Base-by-base conservation (phyloP, 2,329 filamentous ascomycete species). In the Ascochyta pisi region DNA sequence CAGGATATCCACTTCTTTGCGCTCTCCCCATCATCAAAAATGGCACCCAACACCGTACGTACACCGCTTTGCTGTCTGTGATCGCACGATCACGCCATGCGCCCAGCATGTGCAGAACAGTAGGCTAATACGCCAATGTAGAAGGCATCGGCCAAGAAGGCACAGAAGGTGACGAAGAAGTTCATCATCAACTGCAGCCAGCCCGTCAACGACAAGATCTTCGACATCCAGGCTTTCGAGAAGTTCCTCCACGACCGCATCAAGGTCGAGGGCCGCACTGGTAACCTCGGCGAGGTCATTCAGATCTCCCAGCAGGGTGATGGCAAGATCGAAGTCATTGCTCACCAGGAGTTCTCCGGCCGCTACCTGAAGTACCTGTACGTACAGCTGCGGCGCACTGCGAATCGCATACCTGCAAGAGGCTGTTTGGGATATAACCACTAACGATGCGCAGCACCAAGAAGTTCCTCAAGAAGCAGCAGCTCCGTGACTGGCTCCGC, bases 401-500 rank as follows among this genome's bases (percentile, higher is more conserved):
- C 26, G 27, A 34, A 47, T 29, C 44, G 33, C 22, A 15, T 6
- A 23, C 6, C 10, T 1, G 19, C 37, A 24, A 12, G 22, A 22
- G 15, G 22, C 16, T 37, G 34, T 19, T 2, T 19, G 12, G 6
- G 15, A 31, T n/a, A 4, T 29, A 50, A 43, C 22, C 15, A 34
- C 61, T 69, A 48, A 70, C 34, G 38, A n/a, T 33, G n/a, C 60
- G 44, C 69, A 96, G 92, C 80, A 99, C 95, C 81, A 99, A 99
- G 92, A 99, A 99, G 88, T 99, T 96, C 90, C 90, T 99, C 83
- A 99, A 99, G 92, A 99, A 99, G 91, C 92, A 97, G 87, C 94
- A 98, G 88, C 91, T 99, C 80, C 92, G 95, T 84, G 95, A 99
- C 87, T 99, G 95, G 95, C 91, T 99, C 78, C 93, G 95, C 76